Evolutionary conservation across 495 filamentous ascomycete species (phyloP).

Genomic region (Tuber borchii): DNA sequence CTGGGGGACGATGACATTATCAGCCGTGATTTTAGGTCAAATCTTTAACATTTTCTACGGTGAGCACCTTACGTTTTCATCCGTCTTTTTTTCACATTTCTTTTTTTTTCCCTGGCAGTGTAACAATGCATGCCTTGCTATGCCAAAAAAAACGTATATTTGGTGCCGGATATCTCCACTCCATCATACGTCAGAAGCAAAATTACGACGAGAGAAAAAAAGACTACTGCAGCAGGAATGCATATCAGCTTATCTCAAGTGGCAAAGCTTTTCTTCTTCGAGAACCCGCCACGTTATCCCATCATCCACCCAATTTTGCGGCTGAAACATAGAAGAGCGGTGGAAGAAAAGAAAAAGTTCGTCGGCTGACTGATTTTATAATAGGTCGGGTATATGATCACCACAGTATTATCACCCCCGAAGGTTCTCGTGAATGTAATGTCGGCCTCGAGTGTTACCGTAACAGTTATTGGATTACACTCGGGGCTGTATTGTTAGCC

Average conservation of each 20-base stretch:
- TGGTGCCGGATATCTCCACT: not conserved
- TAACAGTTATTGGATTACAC: constrained; percentile 75
- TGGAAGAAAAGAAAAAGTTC: constrained; percentile 11
- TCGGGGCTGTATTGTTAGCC: constrained; percentile 64
- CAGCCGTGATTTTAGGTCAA: constrained; percentile 77
- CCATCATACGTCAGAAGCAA: not conserved
- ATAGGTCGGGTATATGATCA: constrained; percentile 62
- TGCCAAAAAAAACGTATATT: not conserved
- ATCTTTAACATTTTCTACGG: constrained; percentile 90
- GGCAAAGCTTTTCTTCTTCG: constrained; percentile 20
- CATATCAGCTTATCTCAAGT: constrained; percentile 37
- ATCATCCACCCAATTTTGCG: constrained; percentile 19
- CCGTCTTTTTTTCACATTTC: not conserved
- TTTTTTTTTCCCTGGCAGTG: not conserved
- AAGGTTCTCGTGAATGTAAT: constrained; percentile 66
- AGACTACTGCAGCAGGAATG: constrained; percentile 1
- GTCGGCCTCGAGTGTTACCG: constrained; percentile 78
- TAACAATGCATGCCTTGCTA: not conserved
- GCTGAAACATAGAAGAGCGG: constrained; percentile 25
- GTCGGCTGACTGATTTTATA: constrained; percentile 26
- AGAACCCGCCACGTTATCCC: constrained; percentile 34
- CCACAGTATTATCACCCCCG: constrained; percentile 60
- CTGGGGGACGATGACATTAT: constrained; percentile 90
- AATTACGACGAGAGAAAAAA: not conserved
- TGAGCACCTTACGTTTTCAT: constrained; percentile 3